A percentile compares a stretch with the other conserved stretches of the same genome.
Conservation (phyloP, 768 basidiomycete species). For the Russula foetens region DNA sequence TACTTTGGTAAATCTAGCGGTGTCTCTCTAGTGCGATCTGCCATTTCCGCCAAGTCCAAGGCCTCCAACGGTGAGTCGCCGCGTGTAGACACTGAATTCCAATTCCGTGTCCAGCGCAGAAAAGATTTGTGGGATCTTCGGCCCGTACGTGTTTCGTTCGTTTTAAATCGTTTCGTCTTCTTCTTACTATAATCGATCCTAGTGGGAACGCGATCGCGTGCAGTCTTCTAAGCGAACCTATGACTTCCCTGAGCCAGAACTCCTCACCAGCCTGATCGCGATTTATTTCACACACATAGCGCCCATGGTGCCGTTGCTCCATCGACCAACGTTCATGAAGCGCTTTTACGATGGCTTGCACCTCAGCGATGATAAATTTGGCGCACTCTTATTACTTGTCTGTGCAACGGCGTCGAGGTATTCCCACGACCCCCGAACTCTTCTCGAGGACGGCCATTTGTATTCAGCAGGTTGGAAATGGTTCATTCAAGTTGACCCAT, state of each 20-base stretch:
- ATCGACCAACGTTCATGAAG: conserved; percentile 15
- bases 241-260: conserved; percentile 15
- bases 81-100: not conserved
- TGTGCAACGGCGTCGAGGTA: conserved; percentile 15
- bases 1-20: conserved; percentile 20
- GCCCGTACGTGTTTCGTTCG: not conserved
- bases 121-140: conserved; percentile 13
- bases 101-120: not conserved
- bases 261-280: conserved; percentile 7
- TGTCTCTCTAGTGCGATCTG: conserved; percentile 7
- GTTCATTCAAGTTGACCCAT: conserved; percentile 50
- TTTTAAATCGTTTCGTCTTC: not conserved
- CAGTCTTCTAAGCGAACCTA: not conserved
- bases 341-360: conserved; percentile 9
- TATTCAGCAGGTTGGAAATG: conserved; percentile 41
- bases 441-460: conserved; percentile 4
- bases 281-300: conserved; percentile 10
- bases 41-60: conserved; percentile 10
- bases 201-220: conserved; percentile 18
- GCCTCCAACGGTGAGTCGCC: not conserved
- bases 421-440: conserved; percentile 12
- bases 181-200: not conserved
- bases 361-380: conserved; percentile 11
- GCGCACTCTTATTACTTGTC: conserved; percentile 13
- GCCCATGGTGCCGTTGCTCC: conserved; percentile 14